phyloP scores from a whole-genome alignment of 2,329 filamentous ascomycete species.

The Berkeleyomyces basicola region DNA sequence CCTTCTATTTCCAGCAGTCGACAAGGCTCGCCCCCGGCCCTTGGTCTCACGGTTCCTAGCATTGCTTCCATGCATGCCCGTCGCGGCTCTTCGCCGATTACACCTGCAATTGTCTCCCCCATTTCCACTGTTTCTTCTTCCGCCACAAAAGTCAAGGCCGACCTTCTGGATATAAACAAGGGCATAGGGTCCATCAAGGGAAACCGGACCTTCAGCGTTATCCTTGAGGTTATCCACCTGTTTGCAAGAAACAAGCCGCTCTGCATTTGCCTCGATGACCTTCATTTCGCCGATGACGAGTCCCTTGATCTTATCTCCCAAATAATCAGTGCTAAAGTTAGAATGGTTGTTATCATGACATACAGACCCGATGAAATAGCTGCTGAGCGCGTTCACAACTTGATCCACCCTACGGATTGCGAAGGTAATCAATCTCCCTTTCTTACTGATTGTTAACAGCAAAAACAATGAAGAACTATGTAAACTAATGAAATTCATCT shows the following conservation, averaged over 20 bases:
- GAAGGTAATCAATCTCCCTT: conserved; percentile 26
- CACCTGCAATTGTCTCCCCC: conserved; percentile 30
- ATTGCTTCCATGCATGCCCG: conserved; percentile 24
- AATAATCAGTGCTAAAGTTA: conserved; percentile 62
- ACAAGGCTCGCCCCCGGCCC: conserved; percentile 10
- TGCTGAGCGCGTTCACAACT: conserved; percentile 34
- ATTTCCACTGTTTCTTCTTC: conserved; percentile 23
- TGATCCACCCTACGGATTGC: conserved; percentile 36
- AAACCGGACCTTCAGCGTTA: conserved; percentile 71
- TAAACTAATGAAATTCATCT: background rate
- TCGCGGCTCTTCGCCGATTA: conserved; percentile 33
- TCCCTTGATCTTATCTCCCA: conserved; percentile 69
- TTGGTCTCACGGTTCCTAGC: conserved; percentile 12
- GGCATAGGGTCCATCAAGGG: conserved; percentile 42
- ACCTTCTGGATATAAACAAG: conserved; percentile 39
- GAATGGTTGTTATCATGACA: conserved; percentile 68
- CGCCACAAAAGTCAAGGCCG: conserved; percentile 23
- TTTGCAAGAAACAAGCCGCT: conserved; percentile 75
- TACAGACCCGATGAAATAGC: conserved; percentile 51
- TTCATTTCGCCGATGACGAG: conserved; percentile 82
- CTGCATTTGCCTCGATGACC: conserved; percentile 73
- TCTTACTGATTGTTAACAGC: background rate
- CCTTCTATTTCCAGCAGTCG: conserved; percentile 14
- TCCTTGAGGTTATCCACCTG: conserved; percentile 68
- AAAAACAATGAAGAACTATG: background rate